These are phyloP conservation scores for Syzygium syzygioides DNA, from an alignment of 441 rosid species.

Conservation along the genomic window DNA sequence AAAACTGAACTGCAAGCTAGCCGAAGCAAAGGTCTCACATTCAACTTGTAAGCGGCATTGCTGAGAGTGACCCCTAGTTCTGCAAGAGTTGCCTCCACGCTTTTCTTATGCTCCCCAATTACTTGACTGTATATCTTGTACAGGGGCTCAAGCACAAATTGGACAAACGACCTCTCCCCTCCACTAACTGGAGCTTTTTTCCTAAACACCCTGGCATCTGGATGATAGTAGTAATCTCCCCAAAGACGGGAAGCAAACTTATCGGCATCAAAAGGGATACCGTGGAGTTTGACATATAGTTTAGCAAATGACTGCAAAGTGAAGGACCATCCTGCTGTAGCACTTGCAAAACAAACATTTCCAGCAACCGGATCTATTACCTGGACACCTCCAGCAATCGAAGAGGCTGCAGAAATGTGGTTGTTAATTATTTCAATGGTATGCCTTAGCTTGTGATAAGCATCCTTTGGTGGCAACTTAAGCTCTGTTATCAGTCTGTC, in stretches of 20 bases:
- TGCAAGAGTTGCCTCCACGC: constrained; percentile 90
- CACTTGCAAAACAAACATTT: constrained; percentile 95
- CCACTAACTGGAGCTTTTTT: constrained; percentile 77
- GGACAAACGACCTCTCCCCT: constrained; percentile 90
- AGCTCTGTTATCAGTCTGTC: constrained; percentile 94
- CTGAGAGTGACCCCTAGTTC: constrained; percentile 93
- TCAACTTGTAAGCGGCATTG: constrained; percentile 83
- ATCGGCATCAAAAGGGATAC: constrained; percentile 81
- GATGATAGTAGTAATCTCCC: constrained; percentile 88
- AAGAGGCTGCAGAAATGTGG: constrained; percentile 81
- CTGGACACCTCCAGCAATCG: constrained; percentile 80
- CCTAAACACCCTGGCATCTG: constrained; percentile 63
- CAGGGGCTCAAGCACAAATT: constrained; percentile 94
- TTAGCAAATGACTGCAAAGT: constrained; percentile 96
- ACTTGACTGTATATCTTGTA: constrained; percentile 97
- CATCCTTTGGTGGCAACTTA: constrained; percentile 94
- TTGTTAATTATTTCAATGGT: constrained; percentile 88
- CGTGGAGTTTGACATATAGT: constrained; percentile 84
- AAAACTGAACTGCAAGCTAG: constrained; percentile 86
- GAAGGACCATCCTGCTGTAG: constrained; percentile 96
- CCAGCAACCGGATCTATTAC: constrained; percentile 89
- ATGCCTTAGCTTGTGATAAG: constrained; percentile 93
- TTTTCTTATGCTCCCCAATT: constrained; percentile 96
- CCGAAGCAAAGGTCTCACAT: constrained; percentile 88
- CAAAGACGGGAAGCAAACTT: constrained; percentile 89